A percentile compares a stretch with the other conserved stretches of the same genome.
These are phyloP conservation scores for Immersiporthe knoxdaviesiana DNA, from an alignment of 2,329 filamentous ascomycete species.

Conservation along the genomic window DNA sequence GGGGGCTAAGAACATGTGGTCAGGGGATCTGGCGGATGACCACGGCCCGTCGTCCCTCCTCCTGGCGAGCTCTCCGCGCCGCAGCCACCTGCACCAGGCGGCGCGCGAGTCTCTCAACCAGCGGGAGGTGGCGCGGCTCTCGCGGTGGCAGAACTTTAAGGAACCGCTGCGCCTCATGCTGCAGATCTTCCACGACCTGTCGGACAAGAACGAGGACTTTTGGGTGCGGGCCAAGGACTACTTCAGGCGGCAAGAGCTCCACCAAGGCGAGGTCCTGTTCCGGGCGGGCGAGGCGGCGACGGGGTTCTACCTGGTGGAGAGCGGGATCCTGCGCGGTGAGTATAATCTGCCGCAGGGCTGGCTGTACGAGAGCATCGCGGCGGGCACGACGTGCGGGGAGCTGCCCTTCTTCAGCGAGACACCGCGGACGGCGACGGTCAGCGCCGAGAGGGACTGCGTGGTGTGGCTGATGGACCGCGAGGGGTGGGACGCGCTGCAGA, in stretches of 20 bases:
- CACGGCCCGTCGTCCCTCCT: constrained; percentile 41
- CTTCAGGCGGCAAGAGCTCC: constrained; percentile 71
- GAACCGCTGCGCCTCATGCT: constrained; percentile 90
- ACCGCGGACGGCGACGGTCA: constrained; percentile 80
- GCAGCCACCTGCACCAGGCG: constrained; percentile 75
- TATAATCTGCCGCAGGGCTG: constrained; percentile 89
- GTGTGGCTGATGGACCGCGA: constrained; percentile 78
- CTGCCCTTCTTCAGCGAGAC: constrained; percentile 96
- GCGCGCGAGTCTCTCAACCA: constrained; percentile 76
- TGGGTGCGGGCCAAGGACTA: constrained; percentile 83
- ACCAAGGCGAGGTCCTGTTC: constrained; percentile 75
- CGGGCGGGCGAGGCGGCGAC: constrained; percentile 74
- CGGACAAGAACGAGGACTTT: constrained; percentile 87
- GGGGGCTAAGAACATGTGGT: constrained; percentile 47
- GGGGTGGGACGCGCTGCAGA: constrained; percentile 74
- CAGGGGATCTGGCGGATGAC: constrained; percentile 48
- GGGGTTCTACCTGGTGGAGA: constrained; percentile 89
- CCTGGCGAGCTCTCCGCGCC: constrained; percentile 78
- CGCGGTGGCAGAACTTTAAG: constrained; percentile 82
- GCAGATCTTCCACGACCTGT: constrained; percentile 92
- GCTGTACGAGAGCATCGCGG: constrained; percentile 89
- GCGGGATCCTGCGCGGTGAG: constrained; percentile 85
- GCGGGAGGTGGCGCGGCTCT: constrained; percentile 59
- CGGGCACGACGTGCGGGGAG: constrained; percentile 93
- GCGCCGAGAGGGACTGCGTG: constrained; percentile 79